Conservation (phyloP, 2,329 filamentous ascomycete species). For the Neoascochyta sp. region DNA sequence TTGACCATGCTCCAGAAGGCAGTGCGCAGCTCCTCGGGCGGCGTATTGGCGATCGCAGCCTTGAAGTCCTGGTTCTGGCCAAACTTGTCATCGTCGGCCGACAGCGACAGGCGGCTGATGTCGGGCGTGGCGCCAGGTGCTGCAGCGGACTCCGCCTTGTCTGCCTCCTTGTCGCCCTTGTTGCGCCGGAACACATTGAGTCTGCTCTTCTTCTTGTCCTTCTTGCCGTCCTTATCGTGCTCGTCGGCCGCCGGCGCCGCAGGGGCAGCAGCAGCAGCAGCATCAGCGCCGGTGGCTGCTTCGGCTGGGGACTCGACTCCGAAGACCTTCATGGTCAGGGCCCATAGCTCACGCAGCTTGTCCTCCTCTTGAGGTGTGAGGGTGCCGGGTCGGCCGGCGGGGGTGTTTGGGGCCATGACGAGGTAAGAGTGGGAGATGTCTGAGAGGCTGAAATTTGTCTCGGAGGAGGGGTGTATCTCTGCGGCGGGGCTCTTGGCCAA, state of each 20-base stretch:
- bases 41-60: conserved; percentile 70
- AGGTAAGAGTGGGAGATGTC: conserved; percentile 30
- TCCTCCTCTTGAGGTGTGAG: conserved; percentile 85
- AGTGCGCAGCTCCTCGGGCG: conserved; percentile 72
- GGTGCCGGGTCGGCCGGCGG: conserved; percentile 75
- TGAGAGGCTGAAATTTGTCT: conserved; percentile 16
- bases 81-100: conserved; percentile 75
- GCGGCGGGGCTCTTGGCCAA: conserved; percentile 11
- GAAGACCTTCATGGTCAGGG: conserved; percentile 69
- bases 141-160: conserved; percentile 35
- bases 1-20: conserved; percentile 95
- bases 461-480: conserved; percentile 5
- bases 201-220: conserved; percentile 72
- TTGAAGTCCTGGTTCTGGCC: conserved; percentile 84
- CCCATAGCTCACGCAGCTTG: conserved; percentile 87
- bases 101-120: conserved; percentile 30
- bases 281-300: conserved; percentile 21
- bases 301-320: conserved; percentile 46
- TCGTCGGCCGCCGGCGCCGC: conserved; percentile 7
- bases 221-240: conserved; percentile 35
- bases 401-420: conserved; percentile 43
- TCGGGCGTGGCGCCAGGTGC: conserved; percentile 27
- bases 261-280: conserved; percentile 7
- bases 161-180: conserved; percentile 51
- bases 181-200: conserved; percentile 61